Percentiles rank a stretch among this genome's conserved stretches.
Evolutionary conservation across 2,329 filamentous ascomycete genomes (phyloP).

Genomic region (Aspergillus brasiliensis): DNA sequence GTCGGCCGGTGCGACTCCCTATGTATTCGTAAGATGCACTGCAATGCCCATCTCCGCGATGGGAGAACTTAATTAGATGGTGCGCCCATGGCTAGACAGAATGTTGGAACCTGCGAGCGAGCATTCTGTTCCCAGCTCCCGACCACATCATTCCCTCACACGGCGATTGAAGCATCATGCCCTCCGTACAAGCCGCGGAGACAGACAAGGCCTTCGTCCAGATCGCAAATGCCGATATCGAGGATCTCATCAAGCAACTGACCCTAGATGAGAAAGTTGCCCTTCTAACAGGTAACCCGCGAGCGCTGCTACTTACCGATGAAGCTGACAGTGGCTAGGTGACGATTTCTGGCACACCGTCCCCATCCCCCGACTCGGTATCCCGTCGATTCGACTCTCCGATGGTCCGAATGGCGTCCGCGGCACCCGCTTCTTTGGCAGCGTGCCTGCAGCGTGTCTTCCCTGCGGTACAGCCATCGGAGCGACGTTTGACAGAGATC

Average conservation of each 20-base stretch:
- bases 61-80: background rate
- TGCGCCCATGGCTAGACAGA: background rate
- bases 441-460: constrained; percentile 71
- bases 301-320: background rate
- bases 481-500: constrained; percentile 72
- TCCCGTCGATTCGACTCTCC: constrained; percentile 66
- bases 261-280: constrained; percentile 60
- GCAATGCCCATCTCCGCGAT: background rate
- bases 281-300: constrained; percentile 33
- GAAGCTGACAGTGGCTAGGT: constrained; percentile 21
- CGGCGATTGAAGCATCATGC: background rate
- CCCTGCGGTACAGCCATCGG: constrained; percentile 77
- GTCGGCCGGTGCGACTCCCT: too few relatives aligned
- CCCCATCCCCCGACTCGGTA: constrained; percentile 61
- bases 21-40: background rate
- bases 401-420: constrained; percentile 71
- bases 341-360: constrained; percentile 70
- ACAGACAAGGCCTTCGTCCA: constrained; percentile 1
- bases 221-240: constrained; percentile 26
- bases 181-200: background rate
- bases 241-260: constrained; percentile 54
- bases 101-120: background rate
- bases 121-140: background rate
- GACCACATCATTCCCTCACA: background rate
- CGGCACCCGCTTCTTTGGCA: constrained; percentile 68